These are phyloP conservation scores for Chalciporus sp. DNA, from an alignment of 1,284 basidiomycete genomes.

Conservation along the genomic window DNA sequence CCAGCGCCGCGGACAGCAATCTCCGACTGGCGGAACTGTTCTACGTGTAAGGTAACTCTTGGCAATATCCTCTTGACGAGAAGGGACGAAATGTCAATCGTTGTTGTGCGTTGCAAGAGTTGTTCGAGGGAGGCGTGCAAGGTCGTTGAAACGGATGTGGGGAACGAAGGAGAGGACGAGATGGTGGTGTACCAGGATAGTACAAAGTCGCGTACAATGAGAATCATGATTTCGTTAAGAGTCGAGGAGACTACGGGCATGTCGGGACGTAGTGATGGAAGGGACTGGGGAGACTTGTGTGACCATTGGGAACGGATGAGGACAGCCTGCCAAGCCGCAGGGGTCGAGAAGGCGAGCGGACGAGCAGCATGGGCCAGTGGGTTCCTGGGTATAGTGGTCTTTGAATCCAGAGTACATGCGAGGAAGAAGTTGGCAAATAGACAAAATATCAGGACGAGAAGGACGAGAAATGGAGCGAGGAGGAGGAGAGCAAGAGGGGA, in stretches of 20 bases:
- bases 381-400: conserved; percentile 34
- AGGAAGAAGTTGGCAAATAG: conserved; percentile 56
- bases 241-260: conserved; percentile 65
- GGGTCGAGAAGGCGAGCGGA: conserved; percentile 82
- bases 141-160: conserved; percentile 77
- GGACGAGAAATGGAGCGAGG: conserved; percentile 59
- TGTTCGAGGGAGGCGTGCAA: conserved; percentile 70
- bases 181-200: conserved; percentile 83
- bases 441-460: conserved; percentile 51
- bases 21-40: conserved; percentile 92
- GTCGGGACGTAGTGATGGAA: conserved; percentile 61
- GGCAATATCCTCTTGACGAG: conserved; percentile 86
- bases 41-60: conserved; percentile 85
- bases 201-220: conserved; percentile 84
- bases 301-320: conserved; percentile 85
- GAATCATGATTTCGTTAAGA: conserved; percentile 76
- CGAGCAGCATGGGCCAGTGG: conserved; percentile 56
- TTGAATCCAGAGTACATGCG: conserved; percentile 58
- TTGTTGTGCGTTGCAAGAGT: conserved; percentile 55
- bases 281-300: conserved; percentile 62
- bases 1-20: conserved; percentile 75
- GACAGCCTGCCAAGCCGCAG: conserved; percentile 89
- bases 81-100: conserved; percentile 76
- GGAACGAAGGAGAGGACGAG: conserved; percentile 86
- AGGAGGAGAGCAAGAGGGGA: conserved; percentile 68